A percentile compares a stretch with the other conserved stretches of the same genome.
These are phyloP conservation scores for Heliosperma pusillum DNA, from an alignment of 148 eudicot genomes.

Conservation along the genomic window DNA sequence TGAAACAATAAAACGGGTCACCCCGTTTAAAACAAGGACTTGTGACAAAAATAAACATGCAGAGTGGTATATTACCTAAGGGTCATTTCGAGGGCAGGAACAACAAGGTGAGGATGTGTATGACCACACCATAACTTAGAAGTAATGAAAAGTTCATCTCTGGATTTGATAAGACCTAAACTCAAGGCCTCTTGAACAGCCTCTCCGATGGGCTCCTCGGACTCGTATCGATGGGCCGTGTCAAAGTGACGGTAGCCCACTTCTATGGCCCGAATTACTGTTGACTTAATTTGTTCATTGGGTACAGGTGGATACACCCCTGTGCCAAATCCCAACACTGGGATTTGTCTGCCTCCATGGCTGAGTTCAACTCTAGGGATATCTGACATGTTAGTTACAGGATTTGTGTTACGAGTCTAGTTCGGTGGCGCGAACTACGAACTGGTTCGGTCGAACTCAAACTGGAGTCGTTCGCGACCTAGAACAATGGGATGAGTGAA, in stretches of 20 bases:
- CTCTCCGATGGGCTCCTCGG: conserved; percentile 29
- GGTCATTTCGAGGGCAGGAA: conserved; percentile 19
- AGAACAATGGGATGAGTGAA: too few species aligned
- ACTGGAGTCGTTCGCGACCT: too few species aligned
- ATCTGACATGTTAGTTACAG: background rate
- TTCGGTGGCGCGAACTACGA: too few species aligned
- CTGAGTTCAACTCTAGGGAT: conserved; percentile 11
- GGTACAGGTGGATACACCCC: conserved; percentile 23
- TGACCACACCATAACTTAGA: conserved; percentile 34
- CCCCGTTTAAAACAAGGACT: too few species aligned
- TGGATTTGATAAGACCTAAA: conserved; percentile 14
- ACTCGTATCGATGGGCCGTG: conserved; percentile 25
- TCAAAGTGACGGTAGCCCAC: conserved; percentile 29
- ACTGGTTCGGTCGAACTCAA: too few species aligned
- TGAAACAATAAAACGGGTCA: too few species aligned
- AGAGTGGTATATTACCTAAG: background rate
- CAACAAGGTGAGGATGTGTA: conserved; percentile 14
- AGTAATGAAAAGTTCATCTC: conserved; percentile 30
- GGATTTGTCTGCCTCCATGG: conserved; percentile 19
- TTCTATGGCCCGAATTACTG: conserved; percentile 18
- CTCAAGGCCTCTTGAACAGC: conserved; percentile 25
- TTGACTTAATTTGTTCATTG: background rate
- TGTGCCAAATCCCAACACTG: conserved; percentile 28
- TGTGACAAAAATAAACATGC: too few species aligned
- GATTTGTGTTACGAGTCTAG: too few species aligned